phyloP scores from a whole-genome alignment of 164 flowering plant genomes.

The Vitis amurensis region DNA sequence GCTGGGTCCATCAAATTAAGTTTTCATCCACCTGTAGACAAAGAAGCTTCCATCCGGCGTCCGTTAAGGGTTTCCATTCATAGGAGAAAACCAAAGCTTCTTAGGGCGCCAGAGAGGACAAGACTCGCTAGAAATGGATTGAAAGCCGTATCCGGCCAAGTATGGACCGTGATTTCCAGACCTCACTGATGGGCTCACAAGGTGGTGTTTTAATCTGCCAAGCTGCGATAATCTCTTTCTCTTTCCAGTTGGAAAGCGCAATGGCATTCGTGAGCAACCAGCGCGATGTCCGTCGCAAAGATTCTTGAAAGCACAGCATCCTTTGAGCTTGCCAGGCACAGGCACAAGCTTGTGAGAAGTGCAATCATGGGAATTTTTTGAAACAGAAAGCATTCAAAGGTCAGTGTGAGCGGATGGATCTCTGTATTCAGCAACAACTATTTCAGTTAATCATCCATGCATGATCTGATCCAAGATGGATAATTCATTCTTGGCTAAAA shows the following conservation, averaged over 20 bases:
- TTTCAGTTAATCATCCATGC: too few relatives aligned
- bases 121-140: conserved; percentile 23
- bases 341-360: conserved; percentile 16
- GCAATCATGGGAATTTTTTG: conserved; percentile 18
- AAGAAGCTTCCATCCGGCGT: conserved; percentile 29
- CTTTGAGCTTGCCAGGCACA: conserved; percentile 23
- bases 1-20: conserved; percentile 16
- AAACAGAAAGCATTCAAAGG: conserved; percentile 17
- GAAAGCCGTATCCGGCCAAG: conserved; percentile 14
- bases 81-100: conserved; percentile 31
- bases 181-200: conserved; percentile 18
- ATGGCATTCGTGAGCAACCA: conserved; percentile 13
- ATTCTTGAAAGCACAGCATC: conserved; percentile 13
- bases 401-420: conserved; percentile 19
- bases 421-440: too few relatives aligned
- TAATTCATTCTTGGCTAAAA: not conserved
- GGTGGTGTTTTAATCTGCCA: conserved; percentile 16
- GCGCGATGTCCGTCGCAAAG: conserved; percentile 1
- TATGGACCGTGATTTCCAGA: conserved; percentile 29
- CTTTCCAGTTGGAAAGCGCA: not conserved
- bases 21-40: not conserved
- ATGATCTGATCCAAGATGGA: too few relatives aligned
- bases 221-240: conserved; percentile 22
- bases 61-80: conserved; percentile 27
- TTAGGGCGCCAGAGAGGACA: conserved; percentile 22